phyloP scores from a whole-genome alignment of 108 stramenopile species.

The Nannochloropsis gaditana region DNA sequence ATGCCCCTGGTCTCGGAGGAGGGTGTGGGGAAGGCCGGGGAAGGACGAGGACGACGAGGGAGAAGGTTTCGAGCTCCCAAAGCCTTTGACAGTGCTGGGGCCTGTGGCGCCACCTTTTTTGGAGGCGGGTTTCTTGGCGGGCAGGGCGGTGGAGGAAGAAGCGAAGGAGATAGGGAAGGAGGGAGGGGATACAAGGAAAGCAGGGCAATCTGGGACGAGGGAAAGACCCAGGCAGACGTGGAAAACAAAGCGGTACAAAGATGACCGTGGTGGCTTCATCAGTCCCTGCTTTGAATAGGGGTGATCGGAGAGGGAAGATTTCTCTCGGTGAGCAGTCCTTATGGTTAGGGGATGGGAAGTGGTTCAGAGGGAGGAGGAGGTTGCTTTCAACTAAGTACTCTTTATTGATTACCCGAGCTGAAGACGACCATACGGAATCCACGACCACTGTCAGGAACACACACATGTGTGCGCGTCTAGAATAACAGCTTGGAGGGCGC shows the following conservation, averaged over 20 bases:
- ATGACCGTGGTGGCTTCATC: background rate
- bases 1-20: background rate
- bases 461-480: too few species aligned
- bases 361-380: too few species aligned
- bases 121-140: background rate
- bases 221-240: background rate
- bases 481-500: too few species aligned
- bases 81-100: slow-evolving; percentile 17
- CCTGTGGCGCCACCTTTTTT: background rate
- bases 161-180: background rate
- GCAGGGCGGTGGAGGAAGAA: background rate
- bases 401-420: too few species aligned
- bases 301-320: too few species aligned
- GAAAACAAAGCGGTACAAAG: background rate
- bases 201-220: background rate
- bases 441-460: too few species aligned
- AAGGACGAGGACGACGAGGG: background rate
- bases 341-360: too few species aligned
- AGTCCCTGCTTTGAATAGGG: too few species aligned
- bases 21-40: background rate
- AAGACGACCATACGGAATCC: too few species aligned
- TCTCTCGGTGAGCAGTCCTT: too few species aligned
- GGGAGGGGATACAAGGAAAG: background rate
- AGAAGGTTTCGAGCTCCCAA: background rate
- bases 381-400: too few species aligned